Evolutionary conservation across 768 basidiomycete species (phyloP), one percentile per base, ranked within the genome.

Genomic region (Trametes sanguinea): DNA sequence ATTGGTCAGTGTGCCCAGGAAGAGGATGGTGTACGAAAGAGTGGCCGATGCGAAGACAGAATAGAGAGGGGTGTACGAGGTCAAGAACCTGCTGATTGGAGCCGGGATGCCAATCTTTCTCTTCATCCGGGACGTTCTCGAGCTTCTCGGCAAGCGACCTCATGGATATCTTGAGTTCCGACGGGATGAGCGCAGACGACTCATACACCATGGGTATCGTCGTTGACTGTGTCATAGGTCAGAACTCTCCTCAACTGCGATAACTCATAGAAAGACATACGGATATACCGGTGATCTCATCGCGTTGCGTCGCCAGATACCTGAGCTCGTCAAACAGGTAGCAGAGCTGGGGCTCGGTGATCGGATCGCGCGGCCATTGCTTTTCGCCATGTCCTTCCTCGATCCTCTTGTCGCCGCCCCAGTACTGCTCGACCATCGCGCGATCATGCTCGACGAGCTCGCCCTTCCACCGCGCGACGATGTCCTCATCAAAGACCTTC

Each of bases 71-170:
- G 53, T 83, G 78, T 0, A 81, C 76, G 27, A 81, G 71, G 59
- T 82, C 79, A 43, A 79, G 75, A 0, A 82, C 80, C 51, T 76
- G 76, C 5, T 72, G 67, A 61, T 81, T 71, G 1, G 78, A 78
- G 2, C 74, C 72, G 5, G 81, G 81, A 63, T 81, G 80, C 81
- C 81, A 82, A 65, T 82, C 81, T 43, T 74, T 76, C 54, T 71
- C 30, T 0, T 68, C 68, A 4, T 74, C 76, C 0, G 76, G 73
- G 5, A 78, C 71, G 47, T 73, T 63, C 61, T 82, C 78, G 37
- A 81, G 76, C 6, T 13, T 17, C 29, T 35, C 29, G 6, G 57
- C 52, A 8, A 51, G 33, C 3, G 10, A 5, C n/a, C n/a, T 13
- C 10, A 59, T 32, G 4, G 42, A 13, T 5, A 10, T 13, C 46